These are phyloP conservation scores for Laguncularia racemosa DNA, from an alignment of 345 rosid genomes.

Conservation along the genomic window DNA sequence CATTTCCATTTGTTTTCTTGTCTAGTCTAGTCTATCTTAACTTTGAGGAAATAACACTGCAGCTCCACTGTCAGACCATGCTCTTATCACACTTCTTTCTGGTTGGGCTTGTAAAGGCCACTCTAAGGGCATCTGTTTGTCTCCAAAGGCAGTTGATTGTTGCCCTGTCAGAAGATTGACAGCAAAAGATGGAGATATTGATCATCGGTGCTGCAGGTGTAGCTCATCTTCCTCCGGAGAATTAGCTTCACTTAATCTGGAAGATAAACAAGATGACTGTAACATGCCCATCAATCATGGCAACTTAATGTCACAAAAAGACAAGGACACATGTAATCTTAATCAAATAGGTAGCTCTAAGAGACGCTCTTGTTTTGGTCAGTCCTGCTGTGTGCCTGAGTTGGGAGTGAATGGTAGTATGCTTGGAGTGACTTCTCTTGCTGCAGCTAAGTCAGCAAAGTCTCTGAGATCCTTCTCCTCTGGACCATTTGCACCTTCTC, in stretches of 20 bases:
- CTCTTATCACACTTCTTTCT: conserved; percentile 75
- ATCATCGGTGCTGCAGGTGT: conserved; percentile 37
- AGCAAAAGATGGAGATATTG: conserved; percentile 45
- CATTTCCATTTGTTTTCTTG: no score
- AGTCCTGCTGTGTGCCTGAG: conserved; percentile 75
- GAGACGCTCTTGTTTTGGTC: conserved; percentile 31
- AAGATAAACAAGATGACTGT: conserved; percentile 14
- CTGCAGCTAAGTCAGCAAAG: conserved; percentile 44
- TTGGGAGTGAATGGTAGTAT: conserved; percentile 63
- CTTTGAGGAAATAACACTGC: conserved; percentile 18
- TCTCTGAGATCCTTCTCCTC: conserved; percentile 55
- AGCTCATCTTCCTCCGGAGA: conserved; percentile 22
- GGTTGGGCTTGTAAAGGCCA: conserved; percentile 96
- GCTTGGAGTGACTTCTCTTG: conserved; percentile 63
- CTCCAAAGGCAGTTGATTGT: conserved; percentile 44
- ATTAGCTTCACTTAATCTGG: conserved; percentile 16
- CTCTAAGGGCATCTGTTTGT: conserved; percentile 52
- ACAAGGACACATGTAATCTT: conserved; percentile 13
- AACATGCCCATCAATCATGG: conserved; percentile 42
- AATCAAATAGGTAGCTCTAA: conserved; percentile 19
- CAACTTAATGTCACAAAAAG: conserved; percentile 25
- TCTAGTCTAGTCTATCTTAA: conserved; percentile 5
- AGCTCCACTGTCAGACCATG: conserved; percentile 65
- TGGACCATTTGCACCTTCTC: conserved; percentile 59
- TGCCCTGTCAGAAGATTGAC: conserved; percentile 40